phyloP scores from a whole-genome alignment of 2,329 filamentous ascomycete species.

The Scorias spongiosa region DNA sequence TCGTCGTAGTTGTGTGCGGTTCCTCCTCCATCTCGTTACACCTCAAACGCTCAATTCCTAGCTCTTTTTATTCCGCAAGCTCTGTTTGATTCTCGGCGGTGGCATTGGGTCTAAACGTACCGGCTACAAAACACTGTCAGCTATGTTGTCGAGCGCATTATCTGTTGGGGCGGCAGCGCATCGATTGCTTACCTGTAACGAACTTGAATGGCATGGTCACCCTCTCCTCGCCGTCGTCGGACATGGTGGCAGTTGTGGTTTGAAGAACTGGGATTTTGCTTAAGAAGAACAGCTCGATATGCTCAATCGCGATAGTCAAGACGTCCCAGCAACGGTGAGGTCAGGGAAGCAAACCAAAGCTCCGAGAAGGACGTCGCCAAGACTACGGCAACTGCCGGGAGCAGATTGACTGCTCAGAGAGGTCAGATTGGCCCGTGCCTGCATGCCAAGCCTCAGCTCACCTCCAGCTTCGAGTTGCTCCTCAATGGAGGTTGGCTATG shows the following conservation, averaged over 20 bases:
- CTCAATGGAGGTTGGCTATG: too few relatives aligned
- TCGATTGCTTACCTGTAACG: conserved; percentile 62
- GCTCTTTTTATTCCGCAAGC: not conserved
- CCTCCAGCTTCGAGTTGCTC: too few relatives aligned
- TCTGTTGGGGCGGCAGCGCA: not conserved
- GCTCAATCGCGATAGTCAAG: too few relatives aligned
- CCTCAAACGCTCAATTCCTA: not conserved
- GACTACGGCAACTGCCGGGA: not conserved
- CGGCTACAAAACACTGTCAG: conserved; percentile 12
- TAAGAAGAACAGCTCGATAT: too few relatives aligned
- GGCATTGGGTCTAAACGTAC: conserved; percentile 12
- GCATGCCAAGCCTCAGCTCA: too few relatives aligned
- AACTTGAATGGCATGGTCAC: conserved; percentile 99
- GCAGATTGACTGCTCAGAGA: not conserved
- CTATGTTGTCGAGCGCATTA: not conserved
- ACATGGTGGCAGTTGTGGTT: conserved; percentile 53
- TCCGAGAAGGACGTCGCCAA: not conserved
- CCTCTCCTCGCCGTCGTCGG: conserved; percentile 62
- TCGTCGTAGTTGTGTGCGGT: not conserved
- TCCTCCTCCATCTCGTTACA: not conserved
- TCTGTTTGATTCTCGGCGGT: not conserved
- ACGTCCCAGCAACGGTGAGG: not conserved
- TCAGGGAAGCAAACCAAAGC: conserved; percentile 1
- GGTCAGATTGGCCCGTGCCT: too few relatives aligned
- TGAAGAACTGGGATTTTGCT: conserved; percentile 2